phyloP scores from a whole-genome alignment of 176 grass and related monocot genomes.

The Neostapfia colusana region DNA sequence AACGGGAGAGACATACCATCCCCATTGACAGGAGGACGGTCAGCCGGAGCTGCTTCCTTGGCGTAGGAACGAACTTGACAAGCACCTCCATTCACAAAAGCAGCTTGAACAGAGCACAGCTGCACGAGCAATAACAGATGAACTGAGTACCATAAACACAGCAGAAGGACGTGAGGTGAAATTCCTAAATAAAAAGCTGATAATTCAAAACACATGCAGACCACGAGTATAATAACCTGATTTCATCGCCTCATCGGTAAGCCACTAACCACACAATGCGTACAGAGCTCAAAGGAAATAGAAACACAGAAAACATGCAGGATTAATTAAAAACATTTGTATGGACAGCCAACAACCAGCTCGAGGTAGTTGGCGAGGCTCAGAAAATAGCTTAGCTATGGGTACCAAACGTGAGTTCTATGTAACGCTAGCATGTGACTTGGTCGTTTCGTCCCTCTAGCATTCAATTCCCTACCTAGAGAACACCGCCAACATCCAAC shows the following conservation, averaged over 20 bases:
- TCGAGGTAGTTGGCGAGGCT: not conserved
- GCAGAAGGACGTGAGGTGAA: not conserved
- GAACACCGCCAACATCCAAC: not conserved
- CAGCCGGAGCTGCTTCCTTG: slow-evolving; percentile 54
- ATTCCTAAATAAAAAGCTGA: not conserved
- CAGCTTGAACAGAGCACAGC: slow-evolving; percentile 72
- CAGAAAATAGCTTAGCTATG: not conserved
- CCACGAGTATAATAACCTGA: no score
- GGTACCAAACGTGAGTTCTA: not conserved
- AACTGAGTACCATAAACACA: not conserved
- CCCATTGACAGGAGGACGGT: slow-evolving; percentile 58
- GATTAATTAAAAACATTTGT: not conserved
- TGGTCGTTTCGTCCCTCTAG: no score
- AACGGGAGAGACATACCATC: slow-evolving; percentile 59
- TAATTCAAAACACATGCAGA: not conserved
- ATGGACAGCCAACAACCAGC: not conserved
- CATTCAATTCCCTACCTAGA: not conserved
- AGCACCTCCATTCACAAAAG: slow-evolving; percentile 55
- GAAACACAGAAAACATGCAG: not conserved
- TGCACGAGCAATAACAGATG: slow-evolving; percentile 33
- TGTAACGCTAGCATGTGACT: not conserved
- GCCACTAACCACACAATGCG: not conserved
- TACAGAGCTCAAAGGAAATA: not conserved
- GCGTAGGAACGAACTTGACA: slow-evolving; percentile 59
- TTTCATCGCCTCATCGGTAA: not conserved